Percentiles rank a stretch among this genome's conserved stretches.
Evolutionary conservation across 2,329 filamentous ascomycete species (phyloP).

Genomic region (Capronia epimyces): DNA sequence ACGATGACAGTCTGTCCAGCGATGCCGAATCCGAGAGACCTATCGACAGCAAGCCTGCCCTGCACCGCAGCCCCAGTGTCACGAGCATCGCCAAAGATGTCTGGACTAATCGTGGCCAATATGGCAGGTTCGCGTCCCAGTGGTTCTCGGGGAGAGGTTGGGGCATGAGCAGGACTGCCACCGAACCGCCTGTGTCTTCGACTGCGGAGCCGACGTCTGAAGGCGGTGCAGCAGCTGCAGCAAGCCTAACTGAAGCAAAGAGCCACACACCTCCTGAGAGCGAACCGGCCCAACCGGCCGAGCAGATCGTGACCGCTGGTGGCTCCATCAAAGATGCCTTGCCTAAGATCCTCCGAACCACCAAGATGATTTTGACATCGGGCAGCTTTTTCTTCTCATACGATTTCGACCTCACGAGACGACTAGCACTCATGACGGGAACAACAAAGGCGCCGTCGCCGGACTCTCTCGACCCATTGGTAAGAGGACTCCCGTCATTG

Average conservation of each 20-base stretch:
- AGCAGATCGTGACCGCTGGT: constrained; percentile 1
- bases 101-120: constrained; percentile 72
- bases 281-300: constrained; percentile 1
- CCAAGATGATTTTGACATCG: constrained; percentile 77
- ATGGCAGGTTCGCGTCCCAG: constrained; percentile 79
- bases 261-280: constrained; percentile 3
- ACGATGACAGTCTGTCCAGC: neutral
- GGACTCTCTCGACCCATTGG: constrained; percentile 18
- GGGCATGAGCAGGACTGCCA: constrained; percentile 31
- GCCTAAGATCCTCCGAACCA: constrained; percentile 77
- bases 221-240: constrained; percentile 5
- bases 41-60: constrained; percentile 2
- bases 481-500: neutral
- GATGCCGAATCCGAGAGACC: constrained; percentile 20
- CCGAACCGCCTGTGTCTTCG: neutral
- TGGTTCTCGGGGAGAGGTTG: constrained; percentile 89
- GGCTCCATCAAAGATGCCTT: constrained; percentile 53
- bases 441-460: constrained; percentile 11
- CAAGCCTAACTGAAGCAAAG: constrained; percentile 7
- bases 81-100: constrained; percentile 79
- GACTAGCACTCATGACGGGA: constrained; percentile 35
- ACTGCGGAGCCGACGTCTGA: neutral
- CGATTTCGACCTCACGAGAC: constrained; percentile 82
- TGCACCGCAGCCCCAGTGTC: constrained; percentile 38
- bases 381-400: constrained; percentile 93